A percentile compares a stretch with the other conserved stretches of the same genome.
phyloP scores from a whole-genome alignment of 495 filamentous ascomycete species.

The Lindgomyces ingoldianus region DNA sequence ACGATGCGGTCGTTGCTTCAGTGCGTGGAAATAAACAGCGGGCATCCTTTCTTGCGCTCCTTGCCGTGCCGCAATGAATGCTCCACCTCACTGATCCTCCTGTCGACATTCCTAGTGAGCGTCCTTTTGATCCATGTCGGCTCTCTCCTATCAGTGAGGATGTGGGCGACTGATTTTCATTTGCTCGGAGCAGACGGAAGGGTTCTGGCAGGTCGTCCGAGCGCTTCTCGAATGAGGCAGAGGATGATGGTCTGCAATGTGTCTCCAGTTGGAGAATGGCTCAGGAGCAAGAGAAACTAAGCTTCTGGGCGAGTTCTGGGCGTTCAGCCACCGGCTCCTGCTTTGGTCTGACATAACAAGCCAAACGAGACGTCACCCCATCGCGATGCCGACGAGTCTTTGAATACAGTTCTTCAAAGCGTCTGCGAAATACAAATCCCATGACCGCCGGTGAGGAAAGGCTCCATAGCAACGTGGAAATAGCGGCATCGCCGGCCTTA shows the following conservation, averaged over 20 bases:
- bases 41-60: no score
- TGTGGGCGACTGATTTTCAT: no score
- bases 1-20: neutral
- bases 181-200: neutral
- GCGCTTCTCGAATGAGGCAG: slow-evolving; percentile 8
- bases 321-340: slow-evolving; percentile 4
- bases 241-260: slow-evolving; percentile 14
- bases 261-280: neutral
- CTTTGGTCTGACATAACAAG: neutral
- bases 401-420: neutral
- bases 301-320: neutral
- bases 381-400: neutral
- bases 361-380: neutral
- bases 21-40: neutral
- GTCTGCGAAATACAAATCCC: neutral
- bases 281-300: neutral
- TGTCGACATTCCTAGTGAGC: neutral
- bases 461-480: neutral
- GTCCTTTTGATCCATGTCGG: no score
- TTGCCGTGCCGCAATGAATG: neutral
- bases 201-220: neutral
- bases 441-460: neutral
- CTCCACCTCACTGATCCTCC: neutral
- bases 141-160: no score
- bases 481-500: neutral